Base-by-base conservation (phyloP, 2,329 filamentous ascomycete genomes). In the Claviceps sorghi region DNA sequence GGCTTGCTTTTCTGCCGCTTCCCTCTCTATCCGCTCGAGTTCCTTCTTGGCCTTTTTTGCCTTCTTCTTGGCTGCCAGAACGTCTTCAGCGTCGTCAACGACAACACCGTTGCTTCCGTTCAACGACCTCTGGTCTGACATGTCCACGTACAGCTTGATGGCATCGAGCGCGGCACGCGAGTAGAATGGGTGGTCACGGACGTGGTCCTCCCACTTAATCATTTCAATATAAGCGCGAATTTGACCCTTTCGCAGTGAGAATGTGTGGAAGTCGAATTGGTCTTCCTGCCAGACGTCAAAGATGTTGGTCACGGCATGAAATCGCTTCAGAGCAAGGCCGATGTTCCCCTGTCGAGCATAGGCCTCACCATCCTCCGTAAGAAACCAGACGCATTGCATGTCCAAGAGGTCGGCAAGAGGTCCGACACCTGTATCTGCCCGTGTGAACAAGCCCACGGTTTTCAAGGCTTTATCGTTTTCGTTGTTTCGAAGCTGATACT, bases 231-330 rank as follows among this genome's bases (percentile, higher is more conserved):
- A 98, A 1, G 93, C 87, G 53, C 91, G 78, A 55, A 97, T 88
- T 74, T 95, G 91, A 15, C 94, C 94, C 69, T 97, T 98, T 21
- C 93, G 78, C n/a, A 98, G 74, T 21, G 89, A 96, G 69, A 98
- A 98, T 65, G 82, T 88, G 74, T 98, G 94, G 74, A 98, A 98
- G 66, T 98, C 93, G 62, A 97, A 96, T 64, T 98, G 93, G 61
- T 98, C 93, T 66, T 98, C 94, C 64, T 95, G 86, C 93, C 93
- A 98, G 21, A 88, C 82, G 58, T 97, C 91, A 62, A 98, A 98
- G 58, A 98, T 94, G 68, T 87, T 88, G 66, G 84, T 84, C 53
- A 98, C 80, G 22, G 87, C 77, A 58, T 90, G 87, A 68, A 96
- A 91, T 49, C 94, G 82, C 74, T 98, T 98, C 51, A 98, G 74